A percentile compares a stretch with the other conserved stretches of the same genome.
Conservation (phyloP, 768 basidiomycete species). For the Hortiboletus flavorubellus region DNA sequence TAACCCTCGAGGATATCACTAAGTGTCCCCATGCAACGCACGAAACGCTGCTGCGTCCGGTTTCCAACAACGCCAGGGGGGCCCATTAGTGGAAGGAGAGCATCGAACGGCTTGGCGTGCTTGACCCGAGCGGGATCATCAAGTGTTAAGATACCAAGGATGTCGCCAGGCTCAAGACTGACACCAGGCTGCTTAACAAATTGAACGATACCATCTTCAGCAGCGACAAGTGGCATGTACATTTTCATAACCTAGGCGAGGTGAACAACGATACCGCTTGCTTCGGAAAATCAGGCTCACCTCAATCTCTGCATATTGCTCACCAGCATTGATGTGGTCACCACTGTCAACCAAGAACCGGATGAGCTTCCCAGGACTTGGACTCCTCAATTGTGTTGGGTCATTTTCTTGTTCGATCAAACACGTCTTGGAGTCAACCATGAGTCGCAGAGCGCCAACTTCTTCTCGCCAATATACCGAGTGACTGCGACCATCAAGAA, state of each 20-base stretch:
- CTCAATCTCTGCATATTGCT: conserved; percentile 98
- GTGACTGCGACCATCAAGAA: conserved; percentile 92
- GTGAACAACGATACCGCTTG: neutral
- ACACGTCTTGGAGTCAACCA: conserved; percentile 97
- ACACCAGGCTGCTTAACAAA: conserved; percentile 98
- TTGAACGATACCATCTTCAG: conserved; percentile 91
- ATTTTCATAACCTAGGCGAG: conserved; percentile 87
- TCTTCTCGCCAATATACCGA: conserved; percentile 98
- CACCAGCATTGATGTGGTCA: conserved; percentile 94
- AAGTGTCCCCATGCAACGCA: conserved; percentile 68
- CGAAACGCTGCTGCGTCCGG: conserved; percentile 86
- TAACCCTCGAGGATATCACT: conserved; percentile 94
- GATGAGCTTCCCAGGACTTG: conserved; percentile 94
- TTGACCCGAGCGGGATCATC: conserved; percentile 96
- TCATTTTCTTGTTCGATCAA: conserved; percentile 99
- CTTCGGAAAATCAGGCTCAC: conserved; percentile 38
- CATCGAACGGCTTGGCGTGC: conserved; percentile 98
- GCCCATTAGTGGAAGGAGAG: conserved; percentile 85
- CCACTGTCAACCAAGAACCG: conserved; percentile 95
- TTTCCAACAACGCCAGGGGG: conserved; percentile 80
- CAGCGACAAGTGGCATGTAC: conserved; percentile 97
- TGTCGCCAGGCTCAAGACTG: conserved; percentile 94
- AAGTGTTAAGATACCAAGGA: conserved; percentile 93
- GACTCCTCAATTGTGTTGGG: conserved; percentile 93
- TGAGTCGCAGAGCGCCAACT: conserved; percentile 87